phyloP scores from a whole-genome alignment of 768 basidiomycete genomes.

The Naganishia randhawae region DNA sequence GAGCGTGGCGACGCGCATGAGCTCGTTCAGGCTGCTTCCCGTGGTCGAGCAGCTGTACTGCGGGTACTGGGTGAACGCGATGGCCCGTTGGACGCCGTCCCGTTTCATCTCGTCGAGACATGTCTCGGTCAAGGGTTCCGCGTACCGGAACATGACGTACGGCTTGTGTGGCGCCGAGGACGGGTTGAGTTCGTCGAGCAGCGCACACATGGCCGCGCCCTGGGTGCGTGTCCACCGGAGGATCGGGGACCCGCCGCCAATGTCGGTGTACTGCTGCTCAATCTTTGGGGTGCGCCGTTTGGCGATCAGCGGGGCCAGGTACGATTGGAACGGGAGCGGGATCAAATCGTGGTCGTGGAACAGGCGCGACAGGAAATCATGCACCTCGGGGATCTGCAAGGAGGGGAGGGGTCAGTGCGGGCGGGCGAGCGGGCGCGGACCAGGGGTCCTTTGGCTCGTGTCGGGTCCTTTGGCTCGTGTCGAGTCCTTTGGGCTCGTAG shows the following conservation, averaged over 20 bases:
- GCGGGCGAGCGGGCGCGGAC: too few relatives aligned
- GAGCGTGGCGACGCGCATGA: constrained; percentile 54
- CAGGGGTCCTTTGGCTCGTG: too few relatives aligned
- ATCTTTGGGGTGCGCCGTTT: constrained; percentile 83
- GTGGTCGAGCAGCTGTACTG: constrained; percentile 99
- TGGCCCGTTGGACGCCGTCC: constrained; percentile 84
- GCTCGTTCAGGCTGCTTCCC: constrained; percentile 91
- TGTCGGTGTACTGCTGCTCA: constrained; percentile 87
- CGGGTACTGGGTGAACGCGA: constrained; percentile 97
- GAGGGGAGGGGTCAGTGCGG: constrained; percentile 22
- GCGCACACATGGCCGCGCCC: constrained; percentile 79
- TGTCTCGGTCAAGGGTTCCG: constrained; percentile 77
- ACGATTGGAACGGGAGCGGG: constrained; percentile 83
- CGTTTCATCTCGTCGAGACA: constrained; percentile 75
- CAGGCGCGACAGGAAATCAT: constrained; percentile 84
- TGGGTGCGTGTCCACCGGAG: constrained; percentile 81
- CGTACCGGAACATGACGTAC: constrained; percentile 92
- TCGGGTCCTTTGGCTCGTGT: too few relatives aligned
- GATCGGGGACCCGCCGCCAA: constrained; percentile 96
- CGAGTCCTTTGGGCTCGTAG: too few relatives aligned
- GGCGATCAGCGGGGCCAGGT: constrained; percentile 84
- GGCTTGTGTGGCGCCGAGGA: constrained; percentile 89
- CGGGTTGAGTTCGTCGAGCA: constrained; percentile 93
- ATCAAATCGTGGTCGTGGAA: constrained; percentile 92
- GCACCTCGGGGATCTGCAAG: constrained; percentile 77